Evolutionary conservation across 805 yeast genomes (phyloP).

Genomic region (Pichia deserticola): DNA sequence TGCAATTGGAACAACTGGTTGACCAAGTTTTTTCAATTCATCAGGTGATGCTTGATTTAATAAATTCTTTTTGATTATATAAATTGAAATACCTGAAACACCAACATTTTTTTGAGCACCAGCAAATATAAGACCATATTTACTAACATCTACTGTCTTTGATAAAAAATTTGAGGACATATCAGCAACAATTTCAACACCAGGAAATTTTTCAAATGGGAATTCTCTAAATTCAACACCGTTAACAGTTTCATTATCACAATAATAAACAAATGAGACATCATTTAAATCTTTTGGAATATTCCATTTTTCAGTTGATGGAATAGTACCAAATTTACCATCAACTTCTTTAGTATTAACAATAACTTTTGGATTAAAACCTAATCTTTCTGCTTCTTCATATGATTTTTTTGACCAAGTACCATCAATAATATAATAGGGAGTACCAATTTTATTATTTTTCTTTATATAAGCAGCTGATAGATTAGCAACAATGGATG

Average conservation of each 20-base stretch:
- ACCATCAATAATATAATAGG: slow-evolving; percentile 87
- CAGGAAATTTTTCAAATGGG: slow-evolving; percentile 51
- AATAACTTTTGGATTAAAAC: slow-evolving; percentile 63
- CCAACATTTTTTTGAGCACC: slow-evolving; percentile 99
- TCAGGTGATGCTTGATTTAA: slow-evolving; percentile 60
- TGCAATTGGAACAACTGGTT: slow-evolving; percentile 87
- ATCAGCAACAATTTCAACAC: slow-evolving; percentile 83
- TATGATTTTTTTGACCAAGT: slow-evolving; percentile 86
- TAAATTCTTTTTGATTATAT: slow-evolving; percentile 78
- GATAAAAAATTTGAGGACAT: slow-evolving; percentile 91
- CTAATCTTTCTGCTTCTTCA: slow-evolving; percentile 83
- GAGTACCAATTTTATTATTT: slow-evolving; percentile 69
- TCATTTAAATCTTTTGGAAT: slow-evolving; percentile 51
- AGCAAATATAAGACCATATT: slow-evolving; percentile 86
- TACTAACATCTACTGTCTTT: slow-evolving; percentile 68
- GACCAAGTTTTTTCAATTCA: slow-evolving; percentile 46
- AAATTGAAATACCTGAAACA: slow-evolving; percentile 88
- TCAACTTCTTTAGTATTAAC: slow-evolving; percentile 51
- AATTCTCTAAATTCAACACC: slow-evolving; percentile 71
- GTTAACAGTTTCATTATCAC: slow-evolving; percentile 96
- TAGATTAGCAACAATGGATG: slow-evolving; percentile 78
- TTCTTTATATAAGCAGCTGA: slow-evolving; percentile 59
- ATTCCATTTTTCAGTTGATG: slow-evolving; percentile 56
- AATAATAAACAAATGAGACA: slow-evolving; percentile 78
- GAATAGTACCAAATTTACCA: slow-evolving; percentile 62